Base-by-base conservation (phyloP, 768 basidiomycete genomes). In the Candolleomyces efflorescens region DNA sequence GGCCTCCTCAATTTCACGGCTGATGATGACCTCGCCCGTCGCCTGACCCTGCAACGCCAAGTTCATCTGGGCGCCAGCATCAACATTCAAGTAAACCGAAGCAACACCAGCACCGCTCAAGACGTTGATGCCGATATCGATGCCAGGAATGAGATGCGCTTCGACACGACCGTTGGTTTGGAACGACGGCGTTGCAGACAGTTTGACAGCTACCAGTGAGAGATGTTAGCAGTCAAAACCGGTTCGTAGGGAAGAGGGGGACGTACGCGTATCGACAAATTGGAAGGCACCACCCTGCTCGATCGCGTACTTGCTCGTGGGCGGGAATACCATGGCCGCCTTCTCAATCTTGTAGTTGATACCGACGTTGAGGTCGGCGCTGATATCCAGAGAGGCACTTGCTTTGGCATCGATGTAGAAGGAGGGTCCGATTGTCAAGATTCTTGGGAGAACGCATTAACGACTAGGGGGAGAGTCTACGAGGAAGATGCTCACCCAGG, bases 71-170 rank as follows among this genome's bases (percentile, higher is more conserved):
- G 75, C 74, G 18, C 66, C 71, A 2, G 74, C 67, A 49, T 80
- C 78, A 47, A 79, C 63, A 1, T 75, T 69, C 36, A 82, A 61
- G 65, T 75, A 80, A 18, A 83, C 63, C 0, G 64, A 67, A 10
- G 78, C 74, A 7, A 72, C 61, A 2, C 69, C 75, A 9, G 62
- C 54, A 26, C 69, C 69, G 13, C 62, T 71, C 1, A 83, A 67
- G 2, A 77, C 78, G 9, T 67, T 64, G 27, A 84, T 63, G 5
- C 78, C 77, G 53, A 84, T 67, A 53, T 77, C 75, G 49, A 82
- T 58, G 38, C 68, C 67, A 0, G 82, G 83, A 58, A 79, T 81
- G 41, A 84, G 65, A 62, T 84, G 81, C 2, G 75, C 81, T 26
- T 70, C 66, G 27, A 83, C 59, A 3, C 65, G 72, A 11, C 77